These are phyloP conservation scores for Rubus parviflorus DNA, from an alignment of 306 rosid species.

Conservation along the genomic window DNA sequence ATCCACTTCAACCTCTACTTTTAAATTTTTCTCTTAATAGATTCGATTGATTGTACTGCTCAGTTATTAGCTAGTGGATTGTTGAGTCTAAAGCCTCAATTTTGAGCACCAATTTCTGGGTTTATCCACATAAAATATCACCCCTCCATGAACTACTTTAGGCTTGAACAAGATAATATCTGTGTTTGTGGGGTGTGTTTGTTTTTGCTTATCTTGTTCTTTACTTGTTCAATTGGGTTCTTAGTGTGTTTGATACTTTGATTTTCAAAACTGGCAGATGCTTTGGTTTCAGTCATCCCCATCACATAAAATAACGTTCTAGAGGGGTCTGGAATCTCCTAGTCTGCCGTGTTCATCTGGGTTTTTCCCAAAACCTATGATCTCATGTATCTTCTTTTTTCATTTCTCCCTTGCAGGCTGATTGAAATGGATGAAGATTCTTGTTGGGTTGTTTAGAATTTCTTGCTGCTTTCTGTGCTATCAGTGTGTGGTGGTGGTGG, in stretches of 20 bases:
- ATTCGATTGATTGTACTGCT: background rate
- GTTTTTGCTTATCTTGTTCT: conserved; percentile 20
- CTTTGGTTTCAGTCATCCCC: conserved; percentile 29
- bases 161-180: conserved; percentile 7
- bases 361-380: conserved; percentile 16
- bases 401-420: conserved; percentile 31
- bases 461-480: conserved; percentile 14
- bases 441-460: conserved; percentile 25
- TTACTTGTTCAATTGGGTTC: conserved; percentile 33
- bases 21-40: background rate
- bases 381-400: conserved; percentile 25
- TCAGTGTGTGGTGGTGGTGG: conserved; percentile 13
- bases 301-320: conserved; percentile 58
- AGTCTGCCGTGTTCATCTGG: conserved; percentile 24
- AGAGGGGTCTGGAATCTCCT: conserved; percentile 21
- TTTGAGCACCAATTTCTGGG: conserved; percentile 25
- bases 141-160: conserved; percentile 13
- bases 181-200: conserved; percentile 28
- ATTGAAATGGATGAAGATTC: conserved; percentile 33
- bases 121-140: conserved; percentile 47
- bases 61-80: conserved; percentile 5
- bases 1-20: background rate
- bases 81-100: conserved; percentile 22
- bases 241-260: background rate
- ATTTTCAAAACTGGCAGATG: conserved; percentile 6